Evolutionary conservation across 148 eudicot species (phyloP).

Genomic region (Diospyros kaki): DNA sequence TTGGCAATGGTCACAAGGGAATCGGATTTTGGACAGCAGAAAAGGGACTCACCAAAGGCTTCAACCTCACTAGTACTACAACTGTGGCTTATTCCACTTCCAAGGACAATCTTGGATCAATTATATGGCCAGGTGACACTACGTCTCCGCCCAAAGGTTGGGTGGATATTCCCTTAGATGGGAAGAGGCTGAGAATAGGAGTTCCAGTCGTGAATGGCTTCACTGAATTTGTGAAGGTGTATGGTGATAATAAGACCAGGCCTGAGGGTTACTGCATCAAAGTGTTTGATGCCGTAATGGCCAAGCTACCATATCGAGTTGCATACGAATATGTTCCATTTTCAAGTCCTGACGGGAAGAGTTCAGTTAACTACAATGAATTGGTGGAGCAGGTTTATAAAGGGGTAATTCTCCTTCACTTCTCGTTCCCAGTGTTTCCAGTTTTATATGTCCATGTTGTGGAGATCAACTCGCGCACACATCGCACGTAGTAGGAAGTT

Average conservation of each 20-base stretch:
- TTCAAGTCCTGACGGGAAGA: constrained; percentile 20
- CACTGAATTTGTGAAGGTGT: constrained; percentile 34
- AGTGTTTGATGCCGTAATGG: constrained; percentile 53
- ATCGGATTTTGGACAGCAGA: constrained; percentile 30
- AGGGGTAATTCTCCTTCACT: constrained; percentile 23
- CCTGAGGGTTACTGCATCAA: constrained; percentile 52
- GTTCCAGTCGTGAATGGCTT: constrained; percentile 52
- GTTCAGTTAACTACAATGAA: constrained; percentile 22
- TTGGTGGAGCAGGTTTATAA: constrained; percentile 27
- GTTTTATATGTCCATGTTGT: background rate
- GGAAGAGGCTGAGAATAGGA: constrained; percentile 37
- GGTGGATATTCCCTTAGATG: constrained; percentile 36
- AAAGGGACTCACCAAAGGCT: constrained; percentile 15
- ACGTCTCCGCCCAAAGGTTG: constrained; percentile 28
- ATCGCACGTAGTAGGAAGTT: too few species aligned
- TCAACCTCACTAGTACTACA: too few species aligned
- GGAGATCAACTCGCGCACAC: too few species aligned
- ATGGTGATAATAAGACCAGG: constrained; percentile 18
- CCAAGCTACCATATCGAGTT: constrained; percentile 39
- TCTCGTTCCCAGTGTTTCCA: background rate
- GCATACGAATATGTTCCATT: constrained; percentile 48
- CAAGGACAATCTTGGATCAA: constrained; percentile 13
- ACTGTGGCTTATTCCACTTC: background rate
- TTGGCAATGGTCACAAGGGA: constrained; percentile 17
- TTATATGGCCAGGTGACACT: constrained; percentile 34